Base-by-base conservation (phyloP, 345 rosid species). In the Streptanthus diversifolius region DNA sequence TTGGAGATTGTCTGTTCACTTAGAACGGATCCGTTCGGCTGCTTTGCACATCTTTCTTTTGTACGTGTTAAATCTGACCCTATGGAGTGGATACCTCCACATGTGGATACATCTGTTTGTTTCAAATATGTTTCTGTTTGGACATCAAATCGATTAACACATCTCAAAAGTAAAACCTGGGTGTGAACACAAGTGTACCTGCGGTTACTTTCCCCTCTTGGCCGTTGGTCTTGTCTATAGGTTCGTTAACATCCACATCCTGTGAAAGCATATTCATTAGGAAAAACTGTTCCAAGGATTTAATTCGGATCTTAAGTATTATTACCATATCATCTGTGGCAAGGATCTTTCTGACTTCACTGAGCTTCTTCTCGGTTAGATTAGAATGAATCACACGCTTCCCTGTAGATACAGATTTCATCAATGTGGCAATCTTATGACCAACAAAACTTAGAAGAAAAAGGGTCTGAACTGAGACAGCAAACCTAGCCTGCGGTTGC, bases 51-150 rank as follows among this genome's bases (percentile, higher is more conserved):
- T 80, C 79, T 70, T 41, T 83, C 82, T 83, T 66, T 90, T 67
- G 79, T 95, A 78, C 99, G 98, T 32, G 99, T 95, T 44, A 90
- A 81, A 75, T 92, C 98, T 27, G 99, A 95, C 49, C 99, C 99
- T 44, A 95, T 74, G 2, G 98, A 95, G 74, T 86, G 98, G 70
- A 95, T 86, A 33, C 37, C 86, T 25, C 98, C 99, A 40, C 90
- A 90, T 4, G 98, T 95, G 5, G 98, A 92, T 80, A 70, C 77
- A 78, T 95, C 90, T 72, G 29, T 59, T 57, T 57, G 9, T 36
- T 19, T 48, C 40, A 35, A 43, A 35, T 35, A 44, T 0, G 59
- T 41, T 37, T 39, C 51, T 22, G 22, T 9, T 33, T 66, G n/a
- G 3, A 24, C 32, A 56, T 68, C 14, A 51, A 17, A 35, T 37